A percentile compares a stretch with the other conserved stretches of the same genome.
phyloP scores from a whole-genome alignment of 2,329 filamentous ascomycete species.

The Talaromyces sp. region DNA sequence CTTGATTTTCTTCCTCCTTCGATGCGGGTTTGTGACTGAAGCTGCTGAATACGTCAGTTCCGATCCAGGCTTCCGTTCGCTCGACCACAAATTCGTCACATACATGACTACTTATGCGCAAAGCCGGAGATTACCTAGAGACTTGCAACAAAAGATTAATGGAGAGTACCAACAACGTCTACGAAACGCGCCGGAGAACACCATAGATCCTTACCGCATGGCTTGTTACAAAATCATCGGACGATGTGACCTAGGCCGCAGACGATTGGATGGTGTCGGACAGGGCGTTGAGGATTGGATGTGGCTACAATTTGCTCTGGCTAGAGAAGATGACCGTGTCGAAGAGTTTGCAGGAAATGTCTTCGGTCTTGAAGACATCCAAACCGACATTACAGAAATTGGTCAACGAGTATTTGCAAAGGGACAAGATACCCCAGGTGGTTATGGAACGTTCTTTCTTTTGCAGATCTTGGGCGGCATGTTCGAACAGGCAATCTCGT shows the following conservation, averaged over 20 bases:
- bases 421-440: slow-evolving; percentile 70
- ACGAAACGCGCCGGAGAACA: slow-evolving; percentile 78
- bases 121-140: slow-evolving; percentile 71
- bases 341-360: slow-evolving; percentile 61
- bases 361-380: slow-evolving; percentile 65
- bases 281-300: slow-evolving; percentile 64
- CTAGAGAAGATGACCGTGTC: slow-evolving; percentile 57
- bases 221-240: slow-evolving; percentile 98
- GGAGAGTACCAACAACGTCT: slow-evolving; percentile 84
- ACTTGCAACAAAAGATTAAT: slow-evolving; percentile 80
- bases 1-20: slow-evolving; percentile 84
- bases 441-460: slow-evolving; percentile 89
- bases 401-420: slow-evolving; percentile 88
- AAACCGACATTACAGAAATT: slow-evolving; percentile 79
- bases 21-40: slow-evolving; percentile 78
- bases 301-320: slow-evolving; percentile 63
- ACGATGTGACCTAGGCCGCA: slow-evolving; percentile 59
- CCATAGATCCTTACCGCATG: slow-evolving; percentile 90
- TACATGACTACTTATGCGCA: slow-evolving; percentile 83
- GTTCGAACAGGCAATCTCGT: slow-evolving; percentile 90
- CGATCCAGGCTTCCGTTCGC: slow-evolving; percentile 75
- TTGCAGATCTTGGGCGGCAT: slow-evolving; percentile 85
- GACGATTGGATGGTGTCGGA: slow-evolving; percentile 55
- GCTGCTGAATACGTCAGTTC: slow-evolving; percentile 83
- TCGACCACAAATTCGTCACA: slow-evolving; percentile 83